These are phyloP conservation scores for Solanum paucissectum DNA, from an alignment of 257 asterid species.

Conservation along the genomic window DNA sequence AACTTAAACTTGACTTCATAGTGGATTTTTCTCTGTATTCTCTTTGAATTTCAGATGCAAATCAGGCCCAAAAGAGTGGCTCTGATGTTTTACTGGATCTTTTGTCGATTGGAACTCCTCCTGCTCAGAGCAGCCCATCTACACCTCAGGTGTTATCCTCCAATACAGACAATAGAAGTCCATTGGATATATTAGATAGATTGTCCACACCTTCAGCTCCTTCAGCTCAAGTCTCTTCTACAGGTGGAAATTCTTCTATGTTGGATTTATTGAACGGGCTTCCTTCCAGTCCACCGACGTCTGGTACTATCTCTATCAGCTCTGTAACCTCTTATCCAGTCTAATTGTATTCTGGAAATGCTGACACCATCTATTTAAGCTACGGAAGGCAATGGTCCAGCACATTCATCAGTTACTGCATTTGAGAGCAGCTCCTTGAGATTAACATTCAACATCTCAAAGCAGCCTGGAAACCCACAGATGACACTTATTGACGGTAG, in stretches of 20 bases:
- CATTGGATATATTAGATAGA: conserved; percentile 39
- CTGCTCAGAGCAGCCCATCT: conserved; percentile 48
- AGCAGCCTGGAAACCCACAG: conserved; percentile 68
- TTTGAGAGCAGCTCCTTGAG: conserved; percentile 72
- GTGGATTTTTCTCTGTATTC: neutral
- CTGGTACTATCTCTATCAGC: conserved; percentile 36
- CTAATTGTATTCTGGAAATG: neutral
- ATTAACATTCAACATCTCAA: conserved; percentile 64
- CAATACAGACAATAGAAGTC: conserved; percentile 37
- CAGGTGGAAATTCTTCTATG: conserved; percentile 58
- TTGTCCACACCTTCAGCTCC: conserved; percentile 46
- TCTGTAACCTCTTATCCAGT: conserved; percentile 3
- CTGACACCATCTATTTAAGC: conserved; percentile 11
- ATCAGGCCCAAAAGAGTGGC: conserved; percentile 49
- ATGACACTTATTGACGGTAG: conserved; percentile 67
- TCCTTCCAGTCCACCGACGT: conserved; percentile 39
- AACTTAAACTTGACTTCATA: neutral
- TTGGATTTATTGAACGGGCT: conserved; percentile 78
- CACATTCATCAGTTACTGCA: conserved; percentile 65
- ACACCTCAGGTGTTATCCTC: conserved; percentile 40
- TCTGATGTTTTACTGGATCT: conserved; percentile 75
- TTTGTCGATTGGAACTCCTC: conserved; percentile 77
- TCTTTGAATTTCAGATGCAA: conserved; percentile 39
- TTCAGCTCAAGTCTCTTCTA: conserved; percentile 29
- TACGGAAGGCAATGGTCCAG: conserved; percentile 54